Base-by-base conservation (phyloP, 352 stramenopile species). In the Ophiocytium majus region DNA sequence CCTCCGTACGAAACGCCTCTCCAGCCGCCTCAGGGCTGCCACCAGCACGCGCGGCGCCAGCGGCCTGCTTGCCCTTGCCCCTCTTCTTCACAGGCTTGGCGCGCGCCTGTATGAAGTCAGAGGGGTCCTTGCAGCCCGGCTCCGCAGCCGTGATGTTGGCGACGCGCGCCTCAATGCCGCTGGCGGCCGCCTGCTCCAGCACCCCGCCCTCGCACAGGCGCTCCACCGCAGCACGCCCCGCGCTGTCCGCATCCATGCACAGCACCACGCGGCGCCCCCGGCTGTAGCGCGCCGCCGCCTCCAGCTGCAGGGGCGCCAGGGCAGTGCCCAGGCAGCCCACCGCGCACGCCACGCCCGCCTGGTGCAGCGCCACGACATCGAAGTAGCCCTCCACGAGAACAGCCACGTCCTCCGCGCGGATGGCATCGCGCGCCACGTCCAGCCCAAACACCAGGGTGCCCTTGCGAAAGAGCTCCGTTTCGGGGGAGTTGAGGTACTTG, bases 401-500 rank as follows among this genome's bases (percentile, higher is more conserved):
- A 0, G 86, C 86, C 86, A 81, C 32, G 81, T 85, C 86, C 36
- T 87, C 84, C n/a, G 84, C 71, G 1, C 84, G 71, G 19, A 89
- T 89, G 50, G 81, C 63, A 50, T 89, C n/a, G 91, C 84, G 88
- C 14, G 92, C 91, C 33, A 88, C 89, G 75, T 93, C 84, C 76
- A 88, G 78, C 75, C 92, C 92, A 86, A 93, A 95, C 0, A 95
- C 83, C 37, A 92, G 84, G 78, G 90, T 88, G 43, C 91, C 92
- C 75, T 95, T 95, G 32, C 89, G 84, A 90, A 95, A 95, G 0
- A 94, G 85, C 0, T 86, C 75, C 32, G 92, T 92, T 84, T 94
- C 92, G 0, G 92, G 92, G 71, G 91, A 94, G 76, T 95, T 95
- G 1, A 95, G 85, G 79, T 95, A 95, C 83, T 95, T 95, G 37